These are phyloP conservation scores for Jimgerdemannia lactiflua DNA, from an alignment of 192 early-diverging fungal species.

Conservation along the genomic window DNA sequence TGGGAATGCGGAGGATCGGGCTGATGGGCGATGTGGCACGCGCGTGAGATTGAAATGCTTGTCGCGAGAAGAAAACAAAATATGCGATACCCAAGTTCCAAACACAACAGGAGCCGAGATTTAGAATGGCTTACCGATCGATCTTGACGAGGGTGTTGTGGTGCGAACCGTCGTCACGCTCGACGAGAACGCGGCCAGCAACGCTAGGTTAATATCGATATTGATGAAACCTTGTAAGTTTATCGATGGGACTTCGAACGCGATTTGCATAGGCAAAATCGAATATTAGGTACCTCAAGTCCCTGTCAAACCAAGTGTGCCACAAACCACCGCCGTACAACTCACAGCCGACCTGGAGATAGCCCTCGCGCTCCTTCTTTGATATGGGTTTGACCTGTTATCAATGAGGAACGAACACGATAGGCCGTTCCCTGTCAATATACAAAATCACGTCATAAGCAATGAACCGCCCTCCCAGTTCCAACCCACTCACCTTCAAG, in stretches of 20 bases:
- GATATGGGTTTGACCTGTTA: conserved; percentile 89
- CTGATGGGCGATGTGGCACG: conserved; percentile 14
- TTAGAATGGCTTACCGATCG: conserved; percentile 42
- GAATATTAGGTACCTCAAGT: conserved; percentile 50
- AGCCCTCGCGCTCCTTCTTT: conserved; percentile 83
- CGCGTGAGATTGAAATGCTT: no score
- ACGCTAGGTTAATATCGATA: conserved; percentile 41
- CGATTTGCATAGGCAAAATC: conserved; percentile 18
- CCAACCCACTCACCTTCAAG: conserved; percentile 63
- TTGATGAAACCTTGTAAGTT: background rate
- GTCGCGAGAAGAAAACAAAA: background rate
- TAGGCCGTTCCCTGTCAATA: background rate
- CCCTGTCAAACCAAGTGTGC: conserved; percentile 99
- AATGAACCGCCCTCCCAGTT: background rate
- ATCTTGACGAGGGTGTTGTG: conserved; percentile 77
- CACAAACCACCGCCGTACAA: conserved; percentile 97
- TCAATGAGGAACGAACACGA: background rate
- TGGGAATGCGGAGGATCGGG: conserved; percentile 94
- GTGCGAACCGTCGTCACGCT: conserved; percentile 64
- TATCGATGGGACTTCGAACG: no score
- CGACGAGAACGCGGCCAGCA: conserved; percentile 91
- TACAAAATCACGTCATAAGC: background rate
- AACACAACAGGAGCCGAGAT: background rate
- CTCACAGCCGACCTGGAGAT: conserved; percentile 90
- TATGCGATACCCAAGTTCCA: background rate